Base-by-base conservation (phyloP, 2,329 filamentous ascomycete genomes). In the Claviceps sp. region DNA sequence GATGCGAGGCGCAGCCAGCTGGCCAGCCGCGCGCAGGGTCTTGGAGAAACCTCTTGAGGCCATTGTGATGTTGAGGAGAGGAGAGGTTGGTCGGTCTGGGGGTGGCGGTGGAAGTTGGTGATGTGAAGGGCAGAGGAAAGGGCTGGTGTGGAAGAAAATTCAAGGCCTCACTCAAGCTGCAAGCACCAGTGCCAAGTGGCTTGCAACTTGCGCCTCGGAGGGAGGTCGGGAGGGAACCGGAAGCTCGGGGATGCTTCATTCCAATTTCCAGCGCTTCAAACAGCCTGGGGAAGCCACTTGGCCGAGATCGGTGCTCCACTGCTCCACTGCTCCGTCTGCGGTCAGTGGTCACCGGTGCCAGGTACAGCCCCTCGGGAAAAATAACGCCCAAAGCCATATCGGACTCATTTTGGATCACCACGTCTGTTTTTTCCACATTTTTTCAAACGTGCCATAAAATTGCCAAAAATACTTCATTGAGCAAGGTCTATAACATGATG, bases 41-140 rank as follows among this genome's bases (percentile, higher is more conserved):
- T 79, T 82, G 65, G 78, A 78, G 75, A 89, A 77, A 74, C 74
- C 81, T 73, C 85, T 79, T 65, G 86, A 87, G 69, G 87, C 85
- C 87, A 91, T 90, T 74, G 70, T 79, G 71, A 43, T 55, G 45
- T 55, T 47, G 42, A 52, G 55, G 49, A 51, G 56, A 52, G 58
- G 57, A 49, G 55, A 56, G 58, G 56, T 59, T 63, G 59, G 62
- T 60, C 30, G 24, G 20, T 44, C n/a, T 43, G 41, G 40, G 18
- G 30, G 18, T 18, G 11, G 56, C 59, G 61, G 59, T 58, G 46
- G 57, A 63, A 63, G 57, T 54, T 54, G 52, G 34, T 38, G 37
- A n/a, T 30, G 37, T 22, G 22, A 48, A 20, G 18, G 20, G 46
- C 6, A 20, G 52, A 52, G 50, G 54, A 53, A 55, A 55, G 54